Percentiles rank a stretch among this genome's conserved stretches.
These are phyloP conservation scores for Austroboletus festivus DNA, from an alignment of 768 basidiomycete species.

Conservation along the genomic window DNA sequence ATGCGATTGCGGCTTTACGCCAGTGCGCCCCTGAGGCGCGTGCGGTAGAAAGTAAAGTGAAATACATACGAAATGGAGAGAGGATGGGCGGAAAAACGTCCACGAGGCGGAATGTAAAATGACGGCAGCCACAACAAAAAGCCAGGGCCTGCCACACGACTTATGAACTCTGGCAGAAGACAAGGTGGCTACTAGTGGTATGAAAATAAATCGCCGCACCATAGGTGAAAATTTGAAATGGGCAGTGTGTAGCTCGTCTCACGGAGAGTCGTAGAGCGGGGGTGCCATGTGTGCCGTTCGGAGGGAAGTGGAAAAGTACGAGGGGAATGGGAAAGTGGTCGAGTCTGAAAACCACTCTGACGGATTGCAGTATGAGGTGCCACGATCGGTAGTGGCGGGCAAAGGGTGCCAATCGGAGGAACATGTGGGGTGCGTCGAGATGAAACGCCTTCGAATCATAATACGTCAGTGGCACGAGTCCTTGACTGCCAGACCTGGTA, in stretches of 20 bases:
- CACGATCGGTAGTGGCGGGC: conserved; percentile 8
- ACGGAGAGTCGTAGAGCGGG: background rate
- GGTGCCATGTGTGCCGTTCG: background rate
- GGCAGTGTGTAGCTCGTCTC: conserved; percentile 1
- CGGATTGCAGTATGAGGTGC: no score
- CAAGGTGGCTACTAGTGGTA: background rate
- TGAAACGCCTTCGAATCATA: conserved; percentile 19
- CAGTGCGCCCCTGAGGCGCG: conserved; percentile 3
- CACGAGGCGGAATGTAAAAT: background rate
- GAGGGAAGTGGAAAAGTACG: no score
- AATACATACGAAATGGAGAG: conserved; percentile 12
- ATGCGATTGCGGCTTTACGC: conserved; percentile 15
- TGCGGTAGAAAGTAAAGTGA: conserved; percentile 5
- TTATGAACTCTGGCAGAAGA: conserved; percentile 1
- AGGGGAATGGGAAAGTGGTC: conserved; percentile 1
- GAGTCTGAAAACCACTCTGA: no score
- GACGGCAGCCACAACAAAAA: conserved; percentile 16
- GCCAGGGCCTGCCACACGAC: conserved; percentile 15
- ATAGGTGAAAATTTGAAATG: background rate
- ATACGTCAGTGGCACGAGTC: conserved; percentile 19
- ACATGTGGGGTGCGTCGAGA: conserved; percentile 23
- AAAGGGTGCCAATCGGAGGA: conserved; percentile 18
- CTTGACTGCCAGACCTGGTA: conserved; percentile 3
- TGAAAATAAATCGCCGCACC: conserved; percentile 3
- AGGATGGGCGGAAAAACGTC: background rate